Evolutionary conservation across 441 rosid species (phyloP).

Genomic region (Populus hybrid): DNA sequence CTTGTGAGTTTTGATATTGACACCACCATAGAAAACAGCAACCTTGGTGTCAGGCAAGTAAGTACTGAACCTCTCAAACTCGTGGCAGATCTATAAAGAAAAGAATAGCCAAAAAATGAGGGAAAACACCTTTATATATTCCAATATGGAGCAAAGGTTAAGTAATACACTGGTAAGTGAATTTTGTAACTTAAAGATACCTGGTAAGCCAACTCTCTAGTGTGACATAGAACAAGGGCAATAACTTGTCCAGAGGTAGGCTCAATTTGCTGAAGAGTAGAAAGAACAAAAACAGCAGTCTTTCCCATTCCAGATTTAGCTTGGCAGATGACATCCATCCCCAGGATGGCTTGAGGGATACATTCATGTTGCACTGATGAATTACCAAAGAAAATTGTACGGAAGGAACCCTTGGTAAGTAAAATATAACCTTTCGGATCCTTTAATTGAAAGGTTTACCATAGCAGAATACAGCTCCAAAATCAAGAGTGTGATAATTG

Average conservation of each 20-base stretch:
- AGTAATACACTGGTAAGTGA: neutral
- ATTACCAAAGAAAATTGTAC: slow-evolving; percentile 77
- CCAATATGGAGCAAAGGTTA: neutral
- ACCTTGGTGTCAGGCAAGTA: slow-evolving; percentile 87
- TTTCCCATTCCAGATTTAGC: slow-evolving; percentile 99
- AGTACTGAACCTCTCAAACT: slow-evolving; percentile 95
- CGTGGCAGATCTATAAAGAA: slow-evolving; percentile 76
- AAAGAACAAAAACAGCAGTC: slow-evolving; percentile 93
- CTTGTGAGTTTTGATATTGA: slow-evolving; percentile 82
- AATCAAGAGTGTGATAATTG: slow-evolving; percentile 54
- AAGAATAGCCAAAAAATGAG: neutral
- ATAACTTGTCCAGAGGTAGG: slow-evolving; percentile 89
- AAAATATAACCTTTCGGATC: slow-evolving; percentile 62
- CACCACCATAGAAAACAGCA: slow-evolving; percentile 96
- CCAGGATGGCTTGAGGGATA: slow-evolving; percentile 98
- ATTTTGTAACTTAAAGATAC: slow-evolving; percentile 24
- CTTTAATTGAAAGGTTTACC: slow-evolving; percentile 61
- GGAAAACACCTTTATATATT: neutral
- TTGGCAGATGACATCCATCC: slow-evolving; percentile 99
- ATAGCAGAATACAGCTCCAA: slow-evolving; percentile 62
- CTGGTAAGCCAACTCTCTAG: slow-evolving; percentile 98
- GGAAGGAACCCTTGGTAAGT: slow-evolving; percentile 75
- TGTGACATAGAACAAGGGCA: slow-evolving; percentile 93
- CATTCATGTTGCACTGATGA: slow-evolving; percentile 98
- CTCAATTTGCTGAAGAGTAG: slow-evolving; percentile 90